A percentile compares a stretch with the other conserved stretches of the same genome.
Conservation (phyloP, 164 flowering plant genomes). For the Stephania yunnanensis region DNA sequence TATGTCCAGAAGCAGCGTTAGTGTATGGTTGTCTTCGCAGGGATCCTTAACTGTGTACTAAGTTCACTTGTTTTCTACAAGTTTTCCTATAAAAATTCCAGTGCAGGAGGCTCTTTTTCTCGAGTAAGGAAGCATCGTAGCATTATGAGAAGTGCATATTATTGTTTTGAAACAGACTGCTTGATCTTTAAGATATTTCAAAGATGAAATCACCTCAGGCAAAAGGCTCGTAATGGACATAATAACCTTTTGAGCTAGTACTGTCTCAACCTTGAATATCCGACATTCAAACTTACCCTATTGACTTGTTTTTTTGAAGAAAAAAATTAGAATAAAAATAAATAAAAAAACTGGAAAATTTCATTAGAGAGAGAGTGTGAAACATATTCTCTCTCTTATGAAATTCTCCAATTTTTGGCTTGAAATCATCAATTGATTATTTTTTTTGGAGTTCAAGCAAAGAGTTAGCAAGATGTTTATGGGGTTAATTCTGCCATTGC, state of each 20-base stretch:
- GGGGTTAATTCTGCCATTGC: background rate
- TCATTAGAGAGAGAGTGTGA: too few relatives aligned
- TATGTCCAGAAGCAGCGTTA: background rate
- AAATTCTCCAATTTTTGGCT: background rate
- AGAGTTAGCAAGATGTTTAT: background rate
- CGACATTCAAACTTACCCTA: too few relatives aligned
- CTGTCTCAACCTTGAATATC: too few relatives aligned
- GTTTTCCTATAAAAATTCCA: too few relatives aligned
- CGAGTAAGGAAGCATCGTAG: background rate
- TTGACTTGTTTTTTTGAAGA: too few relatives aligned
- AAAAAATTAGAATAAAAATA: too few relatives aligned
- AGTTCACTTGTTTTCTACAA: too few relatives aligned
- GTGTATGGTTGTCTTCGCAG: background rate
- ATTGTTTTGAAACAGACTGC: background rate
- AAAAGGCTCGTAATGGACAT: background rate
- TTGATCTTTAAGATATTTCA: background rate
- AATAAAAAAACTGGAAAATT: too few relatives aligned
- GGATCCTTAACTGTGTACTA: too few relatives aligned
- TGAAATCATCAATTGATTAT: background rate
- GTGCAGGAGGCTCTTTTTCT: too few relatives aligned
- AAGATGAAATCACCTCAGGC: background rate
- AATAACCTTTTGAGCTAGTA: too few relatives aligned
- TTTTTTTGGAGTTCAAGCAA: background rate
- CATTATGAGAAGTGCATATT: background rate
- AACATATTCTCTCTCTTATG: background rate